Base-by-base conservation (phyloP, 306 rosid genomes). In the Macrotyloma uniflorum region DNA sequence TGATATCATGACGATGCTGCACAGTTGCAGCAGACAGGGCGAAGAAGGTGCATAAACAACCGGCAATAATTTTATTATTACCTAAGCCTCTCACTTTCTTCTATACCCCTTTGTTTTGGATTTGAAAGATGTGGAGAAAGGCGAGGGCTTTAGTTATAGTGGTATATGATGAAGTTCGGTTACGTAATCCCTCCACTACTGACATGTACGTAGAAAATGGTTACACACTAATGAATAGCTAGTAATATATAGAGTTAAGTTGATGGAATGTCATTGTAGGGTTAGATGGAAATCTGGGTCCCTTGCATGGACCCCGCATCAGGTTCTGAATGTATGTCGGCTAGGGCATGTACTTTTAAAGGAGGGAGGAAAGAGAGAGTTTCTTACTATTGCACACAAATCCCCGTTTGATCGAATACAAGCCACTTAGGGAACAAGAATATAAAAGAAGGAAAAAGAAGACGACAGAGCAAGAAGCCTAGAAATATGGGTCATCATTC, bases 401-500 rank as follows among this genome's bases (percentile, higher is more conserved):
- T 62, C 72, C 79, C 30, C 28, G 57, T 35, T 74, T 55, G 32
- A 76, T 69, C 42, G 14, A 80, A 64, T 45, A 69, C 69, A 19
- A 49, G 58, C 63, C 79, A 74, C 80, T 49, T 49, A n/a, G 84
- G 83, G 80, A 43, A 32, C 63, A 55, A 67, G 22, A 72, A 4
- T 32, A 75, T 2, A 40, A 38, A 58, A 63, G n/a, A 59, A 28
- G 23, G 9, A 4, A 49, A 57, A 45, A 45, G 50, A 79, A 23
- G 66, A 36, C 19, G 13, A 50, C 40, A 40, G 8, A 58, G 38
- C 70, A 15, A 30, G 19, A 22, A 53, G 33, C 51, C 51, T 49
- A 53, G 36, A 49, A 59, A 22, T 2, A 91, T 94, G 98, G 98
- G 98, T 23, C 98, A 92, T 75, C 98, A 92, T 80, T 89, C 97